phyloP scores from a whole-genome alignment of 179 eudicot species.

The Sideroxylon spinosum region DNA sequence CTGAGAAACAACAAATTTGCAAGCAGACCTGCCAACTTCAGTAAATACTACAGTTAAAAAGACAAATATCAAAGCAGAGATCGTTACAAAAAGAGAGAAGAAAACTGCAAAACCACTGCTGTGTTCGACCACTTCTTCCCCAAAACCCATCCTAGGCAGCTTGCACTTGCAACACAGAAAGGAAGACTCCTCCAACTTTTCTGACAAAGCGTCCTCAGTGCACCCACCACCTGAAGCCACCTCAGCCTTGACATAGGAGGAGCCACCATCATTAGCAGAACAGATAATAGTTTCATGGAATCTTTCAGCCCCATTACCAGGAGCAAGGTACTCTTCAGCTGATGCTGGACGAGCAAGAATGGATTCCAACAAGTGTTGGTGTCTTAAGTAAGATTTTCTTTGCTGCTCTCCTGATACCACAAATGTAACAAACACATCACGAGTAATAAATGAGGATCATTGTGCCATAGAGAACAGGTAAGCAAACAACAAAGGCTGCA shows the following conservation, averaged over 20 bases:
- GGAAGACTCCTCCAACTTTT: constrained; percentile 24
- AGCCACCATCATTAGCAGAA: constrained; percentile 15
- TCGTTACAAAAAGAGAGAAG: background rate
- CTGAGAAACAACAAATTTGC: background rate
- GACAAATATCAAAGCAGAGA: background rate
- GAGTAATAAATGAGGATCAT: constrained; percentile 12
- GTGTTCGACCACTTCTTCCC: background rate
- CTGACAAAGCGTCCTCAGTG: constrained; percentile 32
- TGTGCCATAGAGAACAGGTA: background rate
- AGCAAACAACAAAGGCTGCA: constrained; percentile 12
- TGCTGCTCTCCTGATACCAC: constrained; percentile 17
- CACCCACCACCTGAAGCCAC: constrained; percentile 29
- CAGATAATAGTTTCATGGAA: background rate
- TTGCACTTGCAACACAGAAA: background rate
- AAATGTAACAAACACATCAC: background rate
- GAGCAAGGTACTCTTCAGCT: constrained; percentile 22
- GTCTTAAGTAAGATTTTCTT: constrained; percentile 2
- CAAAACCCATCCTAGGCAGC: too few species aligned
- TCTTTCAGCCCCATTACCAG: background rate
- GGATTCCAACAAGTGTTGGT: constrained; percentile 20
- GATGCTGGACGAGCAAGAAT: constrained; percentile 14
- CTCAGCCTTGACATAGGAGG: constrained; percentile 42
- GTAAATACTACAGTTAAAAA: background rate
- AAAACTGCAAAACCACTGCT: background rate
- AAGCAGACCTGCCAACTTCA: background rate